A percentile compares a stretch with the other conserved stretches of the same genome.
phyloP scores from a whole-genome alignment of 208 protist species.

The Acanthamoeba lugdunensis region DNA sequence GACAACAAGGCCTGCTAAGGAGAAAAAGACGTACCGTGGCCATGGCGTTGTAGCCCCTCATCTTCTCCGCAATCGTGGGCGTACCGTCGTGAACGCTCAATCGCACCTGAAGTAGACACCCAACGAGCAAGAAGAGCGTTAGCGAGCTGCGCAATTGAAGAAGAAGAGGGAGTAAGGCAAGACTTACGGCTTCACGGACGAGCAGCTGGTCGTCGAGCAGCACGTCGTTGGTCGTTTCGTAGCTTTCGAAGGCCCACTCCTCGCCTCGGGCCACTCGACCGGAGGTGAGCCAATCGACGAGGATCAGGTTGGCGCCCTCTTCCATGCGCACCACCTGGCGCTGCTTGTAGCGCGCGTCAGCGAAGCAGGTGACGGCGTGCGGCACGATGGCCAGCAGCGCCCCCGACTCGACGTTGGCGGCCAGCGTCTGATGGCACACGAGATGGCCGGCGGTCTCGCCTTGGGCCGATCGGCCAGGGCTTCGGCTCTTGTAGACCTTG shows the following conservation, averaged over 20 bases:
- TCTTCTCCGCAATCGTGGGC: conserved; percentile 34
- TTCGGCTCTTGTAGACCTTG: conserved; percentile 58
- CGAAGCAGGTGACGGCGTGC: conserved; percentile 53
- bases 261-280: conserved; percentile 47
- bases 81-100: conserved; percentile 3
- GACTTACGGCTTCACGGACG: conserved; percentile 26
- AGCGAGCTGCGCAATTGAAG: neutral
- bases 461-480: neutral
- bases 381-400: conserved; percentile 46
- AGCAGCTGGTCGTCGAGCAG: conserved; percentile 28
- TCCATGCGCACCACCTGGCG: neutral
- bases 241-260: conserved; percentile 38
- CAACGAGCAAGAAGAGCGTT: neutral
- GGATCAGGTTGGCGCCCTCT: conserved; percentile 29
- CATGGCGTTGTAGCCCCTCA: conserved; percentile 58
- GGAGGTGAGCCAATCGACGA: conserved; percentile 54
- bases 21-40: conserved; percentile 26
- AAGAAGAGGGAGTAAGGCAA: neutral
- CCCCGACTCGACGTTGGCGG: neutral
- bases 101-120: neutral
- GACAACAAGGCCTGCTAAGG: too few species aligned
- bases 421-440: conserved; percentile 26
- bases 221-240: conserved; percentile 42
- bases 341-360: conserved; percentile 33
- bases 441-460: neutral